Conservation (phyloP, 2,329 filamentous ascomycete species). For the Ophiostoma himal-ulmi region DNA sequence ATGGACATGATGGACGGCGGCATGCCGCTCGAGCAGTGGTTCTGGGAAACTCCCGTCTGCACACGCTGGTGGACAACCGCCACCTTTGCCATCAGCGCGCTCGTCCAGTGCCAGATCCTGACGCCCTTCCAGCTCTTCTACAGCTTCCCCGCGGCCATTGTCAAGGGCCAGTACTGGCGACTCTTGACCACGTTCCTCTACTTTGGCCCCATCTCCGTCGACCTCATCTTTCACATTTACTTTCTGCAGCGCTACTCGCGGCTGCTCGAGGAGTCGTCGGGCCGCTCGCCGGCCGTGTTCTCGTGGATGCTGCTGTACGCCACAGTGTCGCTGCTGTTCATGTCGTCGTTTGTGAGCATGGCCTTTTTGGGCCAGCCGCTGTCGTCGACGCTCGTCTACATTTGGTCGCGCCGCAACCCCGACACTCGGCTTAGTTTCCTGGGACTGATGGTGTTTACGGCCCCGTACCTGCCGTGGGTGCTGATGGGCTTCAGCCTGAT, state of each 20-base stretch:
- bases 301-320: constrained; percentile 90
- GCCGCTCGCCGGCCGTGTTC: constrained; percentile 85
- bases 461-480: constrained; percentile 94
- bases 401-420: constrained; percentile 93
- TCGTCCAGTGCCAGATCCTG: constrained; percentile 89
- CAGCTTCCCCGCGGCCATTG: constrained; percentile 85
- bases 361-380: constrained; percentile 91
- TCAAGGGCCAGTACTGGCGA: constrained; percentile 96
- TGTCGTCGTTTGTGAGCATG: constrained; percentile 84
- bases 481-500: constrained; percentile 86
- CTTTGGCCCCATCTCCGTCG: constrained; percentile 88
- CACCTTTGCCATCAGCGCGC: constrained; percentile 75
- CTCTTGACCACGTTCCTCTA: constrained; percentile 95
- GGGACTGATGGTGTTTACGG: constrained; percentile 83
- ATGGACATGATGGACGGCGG: constrained; percentile 54
- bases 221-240: constrained; percentile 96
- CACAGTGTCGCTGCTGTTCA: constrained; percentile 66
- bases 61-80: constrained; percentile 96
- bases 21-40: constrained; percentile 87
- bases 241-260: constrained; percentile 95
- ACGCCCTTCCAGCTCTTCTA: constrained; percentile 96
- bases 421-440: constrained; percentile 85
- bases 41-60: constrained; percentile 96
- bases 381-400: constrained; percentile 90
- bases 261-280: constrained; percentile 90